Evolutionary conservation across 768 basidiomycete genomes (phyloP).

Genomic region (Termitomyces titanicus): DNA sequence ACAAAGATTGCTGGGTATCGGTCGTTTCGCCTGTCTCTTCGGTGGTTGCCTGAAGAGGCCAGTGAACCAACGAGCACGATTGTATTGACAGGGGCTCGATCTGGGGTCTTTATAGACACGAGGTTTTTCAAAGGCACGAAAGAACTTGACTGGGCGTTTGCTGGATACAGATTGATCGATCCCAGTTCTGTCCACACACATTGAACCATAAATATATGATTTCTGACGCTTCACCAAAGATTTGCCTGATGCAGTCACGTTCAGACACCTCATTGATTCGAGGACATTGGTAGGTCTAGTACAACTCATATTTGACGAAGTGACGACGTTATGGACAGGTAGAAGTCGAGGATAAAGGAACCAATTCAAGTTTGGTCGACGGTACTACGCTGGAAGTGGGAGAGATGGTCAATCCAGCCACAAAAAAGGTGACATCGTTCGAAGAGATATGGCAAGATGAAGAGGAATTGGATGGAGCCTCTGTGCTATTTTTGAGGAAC

Average conservation of each 20-base stretch:
- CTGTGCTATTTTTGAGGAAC: slow-evolving; percentile 14
- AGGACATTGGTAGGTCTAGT: slow-evolving; percentile 20
- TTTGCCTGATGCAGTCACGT: slow-evolving; percentile 19
- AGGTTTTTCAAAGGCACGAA: slow-evolving; percentile 27
- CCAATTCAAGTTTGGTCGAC: slow-evolving; percentile 21
- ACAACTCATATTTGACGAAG: background rate
- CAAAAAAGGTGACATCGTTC: slow-evolving; percentile 22
- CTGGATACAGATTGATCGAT: slow-evolving; percentile 27
- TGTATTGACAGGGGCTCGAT: slow-evolving; percentile 26
- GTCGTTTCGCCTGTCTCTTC: slow-evolving; percentile 23
- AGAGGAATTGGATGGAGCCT: slow-evolving; percentile 10
- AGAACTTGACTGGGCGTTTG: slow-evolving; percentile 35
- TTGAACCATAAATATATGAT: background rate
- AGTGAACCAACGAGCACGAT: slow-evolving; percentile 33
- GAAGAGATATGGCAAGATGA: slow-evolving; percentile 32
- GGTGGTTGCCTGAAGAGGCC: slow-evolving; percentile 28
- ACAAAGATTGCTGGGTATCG: slow-evolving; percentile 6
- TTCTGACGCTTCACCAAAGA: slow-evolving; percentile 3
- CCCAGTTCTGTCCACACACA: slow-evolving; percentile 4
- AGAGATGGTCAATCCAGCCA: slow-evolving; percentile 30
- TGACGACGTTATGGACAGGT: slow-evolving; percentile 1
- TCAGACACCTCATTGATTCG: slow-evolving; percentile 30
- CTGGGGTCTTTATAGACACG: slow-evolving; percentile 32
- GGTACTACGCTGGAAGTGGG: slow-evolving; percentile 28
- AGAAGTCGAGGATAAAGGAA: slow-evolving; percentile 20